Evolutionary conservation across 164 flowering plant genomes (phyloP).

Genomic region (Akebia trifoliata): DNA sequence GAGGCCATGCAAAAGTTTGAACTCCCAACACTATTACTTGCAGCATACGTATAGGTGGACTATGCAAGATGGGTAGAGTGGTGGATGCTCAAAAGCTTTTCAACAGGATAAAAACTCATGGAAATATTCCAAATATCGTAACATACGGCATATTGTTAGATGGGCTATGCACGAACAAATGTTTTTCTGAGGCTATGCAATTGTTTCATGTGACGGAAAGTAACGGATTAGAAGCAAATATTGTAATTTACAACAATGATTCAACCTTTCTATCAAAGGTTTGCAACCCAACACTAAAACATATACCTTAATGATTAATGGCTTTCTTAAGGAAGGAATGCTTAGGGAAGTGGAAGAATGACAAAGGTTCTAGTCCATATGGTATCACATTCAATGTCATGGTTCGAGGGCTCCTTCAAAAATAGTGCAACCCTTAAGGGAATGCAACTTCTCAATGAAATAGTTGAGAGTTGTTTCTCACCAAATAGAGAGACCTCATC

Average conservation of each 20-base stretch:
- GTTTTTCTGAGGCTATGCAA: too few species aligned
- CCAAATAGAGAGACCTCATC: background rate
- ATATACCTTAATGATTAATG: slow-evolving; percentile 17
- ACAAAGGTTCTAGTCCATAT: slow-evolving; percentile 16
- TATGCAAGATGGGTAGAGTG: background rate
- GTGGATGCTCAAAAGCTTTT: slow-evolving; percentile 1
- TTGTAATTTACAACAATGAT: slow-evolving; percentile 15
- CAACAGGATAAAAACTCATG: background rate
- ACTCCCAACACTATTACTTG: too few species aligned
- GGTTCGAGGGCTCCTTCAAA: slow-evolving; percentile 9
- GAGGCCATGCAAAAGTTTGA: too few species aligned
- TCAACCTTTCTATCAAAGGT: slow-evolving; percentile 4
- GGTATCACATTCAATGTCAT: slow-evolving; percentile 13
- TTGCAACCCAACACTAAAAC: slow-evolving; percentile 13
- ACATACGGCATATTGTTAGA: background rate
- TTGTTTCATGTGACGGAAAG: slow-evolving; percentile 7
- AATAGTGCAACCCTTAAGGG: slow-evolving; percentile 2
- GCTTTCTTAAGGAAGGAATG: slow-evolving; percentile 11
- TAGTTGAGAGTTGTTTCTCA: slow-evolving; percentile 16
- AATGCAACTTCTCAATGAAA: slow-evolving; percentile 2
- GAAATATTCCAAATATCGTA: background rate
- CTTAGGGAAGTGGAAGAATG: slow-evolving; percentile 12
- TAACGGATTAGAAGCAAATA: background rate
- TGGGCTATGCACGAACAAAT: slow-evolving; percentile 7
- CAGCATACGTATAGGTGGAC: too few species aligned